These are phyloP conservation scores for Colletotrichum gigasporum DNA, from an alignment of 2,329 filamentous ascomycete species.

Conservation along the genomic window DNA sequence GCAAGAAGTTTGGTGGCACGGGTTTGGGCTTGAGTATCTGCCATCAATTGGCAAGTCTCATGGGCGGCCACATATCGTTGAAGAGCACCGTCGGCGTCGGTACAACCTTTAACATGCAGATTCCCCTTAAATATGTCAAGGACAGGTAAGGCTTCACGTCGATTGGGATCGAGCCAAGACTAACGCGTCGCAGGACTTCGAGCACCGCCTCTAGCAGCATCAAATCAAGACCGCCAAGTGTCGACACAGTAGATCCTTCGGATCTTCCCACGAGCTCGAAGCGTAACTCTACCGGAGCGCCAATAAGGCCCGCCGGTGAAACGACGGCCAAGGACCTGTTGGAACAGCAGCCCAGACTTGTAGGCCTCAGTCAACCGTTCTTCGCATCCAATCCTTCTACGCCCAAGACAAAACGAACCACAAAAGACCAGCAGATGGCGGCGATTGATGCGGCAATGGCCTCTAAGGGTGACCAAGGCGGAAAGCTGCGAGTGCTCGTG, in stretches of 20 bases:
- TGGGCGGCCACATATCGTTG: conserved; percentile 81
- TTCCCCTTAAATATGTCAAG: conserved; percentile 81
- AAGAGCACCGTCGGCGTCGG: conserved; percentile 78
- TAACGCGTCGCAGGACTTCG: conserved; percentile 49
- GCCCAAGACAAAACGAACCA: conserved; percentile 43
- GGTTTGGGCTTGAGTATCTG: conserved; percentile 90
- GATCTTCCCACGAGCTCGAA: conserved; percentile 31
- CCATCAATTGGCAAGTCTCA: conserved; percentile 82
- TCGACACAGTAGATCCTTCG: conserved; percentile 50
- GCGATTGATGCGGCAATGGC: conserved; percentile 73
- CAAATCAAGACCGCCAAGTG: conserved; percentile 58
- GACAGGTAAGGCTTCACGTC: conserved; percentile 64
- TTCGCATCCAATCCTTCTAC: conserved; percentile 64
- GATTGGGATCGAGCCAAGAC: neutral
- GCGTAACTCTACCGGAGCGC: conserved; percentile 22
- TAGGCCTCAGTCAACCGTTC: conserved; percentile 86
- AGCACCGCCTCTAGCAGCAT: conserved; percentile 65
- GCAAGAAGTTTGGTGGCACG: conserved; percentile 90
- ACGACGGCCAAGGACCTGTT: conserved; percentile 56
- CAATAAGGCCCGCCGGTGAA: conserved; percentile 36
- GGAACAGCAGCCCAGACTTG: conserved; percentile 78
- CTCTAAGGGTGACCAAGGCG: conserved; percentile 62
- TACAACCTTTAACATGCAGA: conserved; percentile 83
- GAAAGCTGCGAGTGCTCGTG: conserved; percentile 82
- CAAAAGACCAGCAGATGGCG: conserved; percentile 70